Conservation (phyloP, 257 asterid genomes). For the Solanum raphanifolium region DNA sequence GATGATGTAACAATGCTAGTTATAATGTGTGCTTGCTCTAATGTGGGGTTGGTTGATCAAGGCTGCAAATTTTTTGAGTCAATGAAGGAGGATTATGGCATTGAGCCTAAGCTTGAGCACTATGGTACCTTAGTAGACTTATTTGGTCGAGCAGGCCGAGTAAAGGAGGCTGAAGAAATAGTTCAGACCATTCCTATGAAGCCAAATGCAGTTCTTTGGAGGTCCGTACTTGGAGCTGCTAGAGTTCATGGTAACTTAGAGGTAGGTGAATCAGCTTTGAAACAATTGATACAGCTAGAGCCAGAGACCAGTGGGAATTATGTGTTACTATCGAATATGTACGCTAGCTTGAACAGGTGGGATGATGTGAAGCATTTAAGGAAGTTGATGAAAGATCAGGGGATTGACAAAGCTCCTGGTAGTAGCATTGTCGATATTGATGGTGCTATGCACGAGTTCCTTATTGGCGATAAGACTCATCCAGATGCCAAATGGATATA, state of each 20-base stretch:
- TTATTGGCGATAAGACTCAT: slow-evolving; percentile 30
- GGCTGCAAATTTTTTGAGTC: slow-evolving; percentile 26
- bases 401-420: slow-evolving; percentile 24
- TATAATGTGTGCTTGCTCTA: slow-evolving; percentile 43
- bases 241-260: slow-evolving; percentile 33
- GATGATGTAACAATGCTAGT: slow-evolving; percentile 34
- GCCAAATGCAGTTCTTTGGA: slow-evolving; percentile 38
- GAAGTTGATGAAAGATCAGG: slow-evolving; percentile 34
- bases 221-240: slow-evolving; percentile 48
- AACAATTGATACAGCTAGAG: slow-evolving; percentile 34
- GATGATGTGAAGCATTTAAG: slow-evolving; percentile 25
- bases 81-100: slow-evolving; percentile 18
- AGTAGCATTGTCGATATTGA: slow-evolving; percentile 21
- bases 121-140: slow-evolving; percentile 46
- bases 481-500: slow-evolving; percentile 14
- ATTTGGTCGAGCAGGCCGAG: slow-evolving; percentile 37
- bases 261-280: slow-evolving; percentile 34
- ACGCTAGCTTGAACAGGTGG: slow-evolving; percentile 46
- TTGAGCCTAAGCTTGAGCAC: slow-evolving; percentile 42
- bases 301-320: slow-evolving; percentile 36
- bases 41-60: slow-evolving; percentile 39
- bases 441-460: slow-evolving; percentile 34
- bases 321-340: slow-evolving; percentile 39
- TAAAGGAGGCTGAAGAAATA: slow-evolving; percentile 39
- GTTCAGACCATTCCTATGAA: slow-evolving; percentile 34